phyloP scores from a whole-genome alignment of 164 flowering plant genomes.

The Nymphaea colorata region DNA sequence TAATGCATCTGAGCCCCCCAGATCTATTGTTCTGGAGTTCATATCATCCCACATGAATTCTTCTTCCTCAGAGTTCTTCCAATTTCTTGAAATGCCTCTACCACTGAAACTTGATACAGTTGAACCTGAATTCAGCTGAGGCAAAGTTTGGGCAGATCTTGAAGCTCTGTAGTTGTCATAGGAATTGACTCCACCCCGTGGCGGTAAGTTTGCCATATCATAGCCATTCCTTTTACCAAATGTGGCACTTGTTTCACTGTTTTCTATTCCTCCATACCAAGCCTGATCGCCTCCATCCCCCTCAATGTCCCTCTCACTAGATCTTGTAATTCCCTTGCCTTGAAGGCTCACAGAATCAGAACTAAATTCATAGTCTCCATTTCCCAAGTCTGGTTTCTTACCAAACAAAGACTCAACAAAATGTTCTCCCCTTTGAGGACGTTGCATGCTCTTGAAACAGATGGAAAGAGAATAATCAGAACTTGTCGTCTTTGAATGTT shows the following conservation, averaged over 20 bases:
- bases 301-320: slow-evolving; percentile 25
- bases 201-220: slow-evolving; percentile 23
- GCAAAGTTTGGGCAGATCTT: slow-evolving; percentile 22
- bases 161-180: slow-evolving; percentile 8
- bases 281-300: slow-evolving; percentile 26
- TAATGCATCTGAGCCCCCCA: slow-evolving; percentile 22
- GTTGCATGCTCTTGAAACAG: slow-evolving; percentile 33
- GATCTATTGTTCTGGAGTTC: slow-evolving; percentile 37
- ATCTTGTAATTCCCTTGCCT: slow-evolving; percentile 30
- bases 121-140: slow-evolving; percentile 15
- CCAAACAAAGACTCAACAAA: slow-evolving; percentile 31
- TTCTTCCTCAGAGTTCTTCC: slow-evolving; percentile 94
- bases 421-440: slow-evolving; percentile 25
- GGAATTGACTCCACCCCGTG: slow-evolving; percentile 14
- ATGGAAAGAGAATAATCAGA: too few species aligned
- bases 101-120: slow-evolving; percentile 14
- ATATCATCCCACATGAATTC: slow-evolving; percentile 82
- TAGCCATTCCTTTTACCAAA: slow-evolving; percentile 42
- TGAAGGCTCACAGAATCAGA: slow-evolving; percentile 36
- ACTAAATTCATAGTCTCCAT: slow-evolving; percentile 41
- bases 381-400: slow-evolving; percentile 26
- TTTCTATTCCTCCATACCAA: slow-evolving; percentile 26
- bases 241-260: slow-evolving; percentile 22
- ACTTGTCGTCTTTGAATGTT: too few species aligned
- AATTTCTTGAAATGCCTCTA: slow-evolving; percentile 34